Base-by-base conservation (phyloP, 1,284 basidiomycete species). In the Trichosporon sp. region DNA sequence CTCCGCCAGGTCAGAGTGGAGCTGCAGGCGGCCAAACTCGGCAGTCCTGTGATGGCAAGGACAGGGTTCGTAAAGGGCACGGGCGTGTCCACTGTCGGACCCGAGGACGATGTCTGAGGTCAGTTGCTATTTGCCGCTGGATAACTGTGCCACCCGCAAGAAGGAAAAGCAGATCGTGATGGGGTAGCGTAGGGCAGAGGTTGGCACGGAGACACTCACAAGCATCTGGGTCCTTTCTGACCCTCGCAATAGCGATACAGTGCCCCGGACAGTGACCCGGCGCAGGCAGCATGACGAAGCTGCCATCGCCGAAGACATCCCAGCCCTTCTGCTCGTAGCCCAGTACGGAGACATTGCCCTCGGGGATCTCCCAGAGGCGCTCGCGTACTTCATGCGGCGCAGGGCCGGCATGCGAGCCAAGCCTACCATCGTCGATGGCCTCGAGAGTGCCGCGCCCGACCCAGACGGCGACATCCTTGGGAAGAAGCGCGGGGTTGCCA, bases 251-350 rank as follows among this genome's bases (percentile, higher is more conserved):
- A 13, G 57, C 61, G 25, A 62, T 36, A 13, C 40, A 58, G 44
- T 62, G 61, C 4, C 61, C 61, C 23, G 61, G 25, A 10, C 61
- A 62, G 13, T 62, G 61, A 4, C 61, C 61, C 7, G 61, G 61
- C 1, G 44, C 61, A 5, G 61, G 56, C 2, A 62, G 37, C 31
- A 52, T 21, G 16, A 62, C 32, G 46, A 62, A 62, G 40, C 40
- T 49, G 8, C 61, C 61, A 11, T 62, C 61, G n/a, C 56, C 56
- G 19, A 62, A 62, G 16, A 62, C 61, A n/a, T 62, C 56, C 32
- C 33, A 25, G 23, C 61, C 61, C 25, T 23, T 40, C 40, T 49
- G 11, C 4, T 56, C 40, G 33, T 52, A 62, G 4, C 56, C 56
- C 5, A 31, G 29, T 10, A 62, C 56, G 14, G 16, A 3, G 32